Evolutionary conservation across 164 flowering plant species (phyloP), one percentile per base, ranked within the genome.

Genomic region (Sedum album): DNA sequence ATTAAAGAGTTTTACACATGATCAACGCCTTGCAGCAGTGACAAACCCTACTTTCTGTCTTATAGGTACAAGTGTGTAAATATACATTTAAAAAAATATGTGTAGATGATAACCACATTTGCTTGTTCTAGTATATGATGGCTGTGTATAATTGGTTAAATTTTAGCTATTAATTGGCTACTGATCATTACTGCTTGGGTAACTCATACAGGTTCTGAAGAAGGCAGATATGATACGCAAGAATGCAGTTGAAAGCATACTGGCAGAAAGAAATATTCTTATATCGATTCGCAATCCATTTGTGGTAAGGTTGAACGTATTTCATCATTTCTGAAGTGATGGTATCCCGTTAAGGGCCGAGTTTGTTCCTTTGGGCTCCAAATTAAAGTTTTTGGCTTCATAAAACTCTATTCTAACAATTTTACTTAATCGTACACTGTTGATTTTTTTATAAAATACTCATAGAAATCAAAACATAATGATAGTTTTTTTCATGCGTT

Each of bases 201-300:
- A 35, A 65, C 67, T 72, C 70, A 46, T 70, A 25, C 81, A 94
- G 98, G 98, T 91, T 74, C 76, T 94, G 30, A 94, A 86, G 71
- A 94, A 94, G 78, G 91, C 90, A 68, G 98, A 89, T 71, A 94
- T 87, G 95, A 91, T 94, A 42, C 86, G 97, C 44, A 94, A 94
- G 78, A 94, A 94, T 85, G 93, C 96, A 67, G 98, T 94, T 71
- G 96, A 94, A 70, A 94, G 95, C 82, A 94, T 94, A 82, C 81
- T 94, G 83, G 98, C 97, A 31, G 98, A 94, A 79, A 92, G 98
- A 25, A 81, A 94, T 78, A 94, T 94, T 71, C 79, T 94, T 30
- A 94, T 94, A 68, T 79, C 97, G 73, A 82, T 83, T 74, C 91
- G 96, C 68, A 94, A 94, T 85, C 98, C 97, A 71, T 94, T 94